Evolutionary conservation across 768 basidiomycete species (phyloP), one percentile per base, ranked within the genome.

Genomic region (Collybia sp.): DNA sequence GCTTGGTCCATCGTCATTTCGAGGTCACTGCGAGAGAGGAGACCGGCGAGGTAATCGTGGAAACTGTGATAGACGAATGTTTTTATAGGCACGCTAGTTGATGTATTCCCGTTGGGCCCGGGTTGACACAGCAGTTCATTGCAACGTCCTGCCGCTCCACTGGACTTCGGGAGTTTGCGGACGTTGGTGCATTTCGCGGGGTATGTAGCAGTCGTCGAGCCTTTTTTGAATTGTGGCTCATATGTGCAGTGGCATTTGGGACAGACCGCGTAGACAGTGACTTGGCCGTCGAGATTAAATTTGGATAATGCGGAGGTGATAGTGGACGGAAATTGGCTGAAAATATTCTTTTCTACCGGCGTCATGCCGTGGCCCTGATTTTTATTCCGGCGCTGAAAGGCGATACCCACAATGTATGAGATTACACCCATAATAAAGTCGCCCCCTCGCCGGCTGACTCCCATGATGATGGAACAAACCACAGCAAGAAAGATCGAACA

Each of bases 341-440:
- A 43, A 3, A 52, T 42, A 25, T 25, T 25, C 25, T 25, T 25
- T 37, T 30, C 18, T 2, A 20, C 10, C 34, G 54, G 53, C 10
- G 40, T 10, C 2, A 9, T 13, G n/a, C 25, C 34, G 35, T 46
- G 45, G 34, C 15, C 17, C n/a, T 18, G 12, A 15, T 6, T 15
- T 37, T 13, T 19, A 17, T 34, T 13, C 15, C 35, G 34, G 13
- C 25, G 12, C 18, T 13, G 50, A 47, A 35, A 43, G 30, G 31
- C 53, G 47, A 17, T 30, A 30, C 36, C 30, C n/a, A 61, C 38
- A 25, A 58, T 38, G 5, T 56, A 19, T 12, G 38, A 50, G 0
- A 64, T 38, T 1, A 50, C 34, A 2, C n/a, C 13, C 5, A 64
- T 34, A 12, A 64, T 48, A 15, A 60, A 53, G 13, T 62, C 47